Evolutionary conservation across 129 eudicot genomes (phyloP), one percentile per base, ranked within the genome.

Genomic region (Scalesia atractyloides): DNA sequence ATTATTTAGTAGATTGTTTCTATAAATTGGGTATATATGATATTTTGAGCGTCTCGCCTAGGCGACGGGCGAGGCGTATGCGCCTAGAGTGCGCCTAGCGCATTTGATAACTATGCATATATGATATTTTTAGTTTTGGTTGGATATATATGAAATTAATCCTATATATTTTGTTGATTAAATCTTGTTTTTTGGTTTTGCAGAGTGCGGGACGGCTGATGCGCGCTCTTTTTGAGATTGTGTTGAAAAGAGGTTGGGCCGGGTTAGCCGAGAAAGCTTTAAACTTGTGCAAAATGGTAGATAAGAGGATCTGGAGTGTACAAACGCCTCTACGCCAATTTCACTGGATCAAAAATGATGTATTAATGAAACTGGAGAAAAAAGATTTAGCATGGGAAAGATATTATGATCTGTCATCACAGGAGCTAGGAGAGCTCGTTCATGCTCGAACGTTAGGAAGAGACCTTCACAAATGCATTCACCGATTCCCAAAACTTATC

Each of bases 181-280:
- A 41, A 54, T n/a, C 19, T 50, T 56, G 14, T 64, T 7, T 5
- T 14, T 5, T 82, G 13, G 19, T 60, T 76, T 69, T 85, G 78
- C 92, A 94, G 98, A 94, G 97, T 75, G 98, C 98, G 26, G 98
- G 96, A 26, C 97, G 97, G 74, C 90, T 94, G 6, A 87, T 94
- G 96, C 86, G 98, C 19, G 89, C 97, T n/a, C 91, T 94, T 16
- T 94, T 94, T 80, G 98, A 94, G 86, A 94, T 94, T 30, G 93
- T 90, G 24, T 66, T 94, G 76, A 94, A 90, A 76, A 82, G 96
- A 79, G 97, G 98, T 77, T 94, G 98, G 98, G 97, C 98, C n/a
- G 97, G 86, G 79, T 56, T 94, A 56, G 89, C 97, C 3, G 96
- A 86, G 79, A 94, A 94, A 80, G 98, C 97, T 64, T 82, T 93